phyloP scores from a whole-genome alignment of 768 basidiomycete species.

The Macrocybe gigantea region DNA sequence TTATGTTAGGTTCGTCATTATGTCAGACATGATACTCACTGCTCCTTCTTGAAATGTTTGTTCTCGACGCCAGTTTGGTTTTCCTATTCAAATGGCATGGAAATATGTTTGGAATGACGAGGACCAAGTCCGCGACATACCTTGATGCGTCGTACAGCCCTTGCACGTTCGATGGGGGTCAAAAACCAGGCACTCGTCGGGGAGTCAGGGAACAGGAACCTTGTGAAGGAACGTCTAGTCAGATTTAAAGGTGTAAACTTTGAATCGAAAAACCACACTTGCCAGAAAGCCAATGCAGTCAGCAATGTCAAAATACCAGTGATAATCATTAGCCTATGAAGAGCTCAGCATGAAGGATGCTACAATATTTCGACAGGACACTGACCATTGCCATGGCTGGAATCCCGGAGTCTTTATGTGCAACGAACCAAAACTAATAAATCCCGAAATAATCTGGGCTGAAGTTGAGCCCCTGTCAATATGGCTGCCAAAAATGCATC shows the following conservation, averaged over 20 bases:
- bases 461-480: background rate
- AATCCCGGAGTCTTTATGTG: slow-evolving; percentile 54
- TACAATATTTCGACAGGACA: background rate
- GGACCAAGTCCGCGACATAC: background rate
- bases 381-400: slow-evolving; percentile 68
- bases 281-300: slow-evolving; percentile 50
- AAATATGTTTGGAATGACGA: too few species aligned
- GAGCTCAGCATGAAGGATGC: background rate
- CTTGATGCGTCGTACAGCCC: background rate
- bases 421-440: slow-evolving; percentile 59
- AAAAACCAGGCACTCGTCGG: slow-evolving; percentile 1
- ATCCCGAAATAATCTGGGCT: slow-evolving; percentile 66
- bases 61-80: slow-evolving; percentile 73
- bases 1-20: background rate
- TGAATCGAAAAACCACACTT: slow-evolving; percentile 8
- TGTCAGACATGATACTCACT: slow-evolving; percentile 39
- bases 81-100: too few species aligned
- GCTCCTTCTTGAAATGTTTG: slow-evolving; percentile 74
- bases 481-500: background rate
- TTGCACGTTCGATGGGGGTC: background rate
- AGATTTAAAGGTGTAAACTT: background rate
- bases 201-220: background rate
- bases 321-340: slow-evolving; percentile 55
- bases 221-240: background rate
- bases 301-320: slow-evolving; percentile 52